phyloP scores from a whole-genome alignment of 1,284 basidiomycete species.

The Ceratobasidium papillatum region DNA sequence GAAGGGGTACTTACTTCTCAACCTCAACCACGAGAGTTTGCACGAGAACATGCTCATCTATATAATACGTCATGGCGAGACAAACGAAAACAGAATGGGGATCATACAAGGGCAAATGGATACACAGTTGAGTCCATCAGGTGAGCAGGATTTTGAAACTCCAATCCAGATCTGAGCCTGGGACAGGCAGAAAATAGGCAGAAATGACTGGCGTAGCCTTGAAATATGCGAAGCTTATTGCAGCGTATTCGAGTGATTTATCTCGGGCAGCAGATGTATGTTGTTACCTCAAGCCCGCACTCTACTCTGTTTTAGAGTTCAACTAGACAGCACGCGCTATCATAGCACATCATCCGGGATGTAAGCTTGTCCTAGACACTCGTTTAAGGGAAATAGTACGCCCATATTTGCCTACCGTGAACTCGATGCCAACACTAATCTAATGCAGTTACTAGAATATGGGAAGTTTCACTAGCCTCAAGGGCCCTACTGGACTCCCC shows the following conservation, averaged over 20 bases:
- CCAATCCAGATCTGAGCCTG: background rate
- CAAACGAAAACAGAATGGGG: slow-evolving; percentile 41
- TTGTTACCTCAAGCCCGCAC: background rate
- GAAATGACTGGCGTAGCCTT: slow-evolving; percentile 21
- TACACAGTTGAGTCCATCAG: slow-evolving; percentile 43
- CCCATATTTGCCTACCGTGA: background rate
- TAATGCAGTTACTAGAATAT: slow-evolving; percentile 14
- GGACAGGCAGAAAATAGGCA: slow-evolving; percentile 40
- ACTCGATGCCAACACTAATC: background rate
- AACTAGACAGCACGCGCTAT: slow-evolving; percentile 42
- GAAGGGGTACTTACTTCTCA: too few species aligned
- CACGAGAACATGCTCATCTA: slow-evolving; percentile 35
- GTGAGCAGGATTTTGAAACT: background rate
- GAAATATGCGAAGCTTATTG: slow-evolving; percentile 35
- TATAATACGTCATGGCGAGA: slow-evolving; percentile 45
- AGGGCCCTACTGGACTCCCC: slow-evolving; percentile 25
- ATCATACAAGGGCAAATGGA: slow-evolving; percentile 46
- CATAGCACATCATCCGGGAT: slow-evolving; percentile 33
- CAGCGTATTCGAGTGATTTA: slow-evolving; percentile 41
- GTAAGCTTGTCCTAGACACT: slow-evolving; percentile 5
- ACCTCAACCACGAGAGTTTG: too few species aligned
- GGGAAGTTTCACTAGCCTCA: slow-evolving; percentile 36
- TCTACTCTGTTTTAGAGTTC: background rate
- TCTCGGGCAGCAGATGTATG: slow-evolving; percentile 42
- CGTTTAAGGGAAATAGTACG: slow-evolving; percentile 42